Percentiles rank a stretch among this genome's conserved stretches.
phyloP scores from a whole-genome alignment of 495 filamentous ascomycete species.

The Cercophora samala region DNA sequence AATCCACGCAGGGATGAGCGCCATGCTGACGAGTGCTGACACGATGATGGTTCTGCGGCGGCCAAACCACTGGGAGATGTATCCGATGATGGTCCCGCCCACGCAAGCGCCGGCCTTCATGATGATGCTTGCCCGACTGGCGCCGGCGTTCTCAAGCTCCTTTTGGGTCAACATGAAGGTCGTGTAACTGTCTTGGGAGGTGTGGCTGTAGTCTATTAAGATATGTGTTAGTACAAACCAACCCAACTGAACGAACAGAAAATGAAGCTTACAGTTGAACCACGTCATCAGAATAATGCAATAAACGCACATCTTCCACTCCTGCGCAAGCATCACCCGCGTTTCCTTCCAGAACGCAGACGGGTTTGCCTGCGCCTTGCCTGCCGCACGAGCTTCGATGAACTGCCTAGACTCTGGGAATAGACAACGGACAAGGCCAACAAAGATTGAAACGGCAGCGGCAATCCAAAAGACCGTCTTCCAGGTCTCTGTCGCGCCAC shows the following conservation, averaged over 20 bases:
- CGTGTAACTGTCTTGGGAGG: conserved; percentile 71
- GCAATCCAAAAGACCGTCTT: conserved; percentile 60
- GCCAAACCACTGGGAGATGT: conserved; percentile 67
- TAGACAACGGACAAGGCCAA: conserved; percentile 59
- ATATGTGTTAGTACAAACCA: not conserved
- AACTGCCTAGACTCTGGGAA: conserved; percentile 74
- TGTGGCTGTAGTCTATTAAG: conserved; percentile 58
- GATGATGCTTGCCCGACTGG: conserved; percentile 67
- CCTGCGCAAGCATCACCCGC: conserved; percentile 57
- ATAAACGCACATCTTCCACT: conserved; percentile 71
- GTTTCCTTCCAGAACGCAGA: conserved; percentile 60
- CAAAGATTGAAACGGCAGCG: conserved; percentile 59
- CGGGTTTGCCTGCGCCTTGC: conserved; percentile 46
- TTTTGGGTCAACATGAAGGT: conserved; percentile 71
- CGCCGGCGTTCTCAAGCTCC: conserved; percentile 54
- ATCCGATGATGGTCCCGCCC: conserved; percentile 69
- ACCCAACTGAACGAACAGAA: not conserved
- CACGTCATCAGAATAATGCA: conserved; percentile 69
- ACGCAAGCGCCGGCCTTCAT: conserved; percentile 73
- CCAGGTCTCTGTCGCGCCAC: conserved; percentile 54
- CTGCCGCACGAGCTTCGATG: conserved; percentile 56
- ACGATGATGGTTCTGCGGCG: conserved; percentile 64
- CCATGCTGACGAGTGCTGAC: conserved; percentile 53
- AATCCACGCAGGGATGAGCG: conserved; percentile 70
- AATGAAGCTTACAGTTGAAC: conserved; percentile 43